Conservation (phyloP, 2,329 filamentous ascomycete genomes). For the Acrodontium crateriforme region DNA sequence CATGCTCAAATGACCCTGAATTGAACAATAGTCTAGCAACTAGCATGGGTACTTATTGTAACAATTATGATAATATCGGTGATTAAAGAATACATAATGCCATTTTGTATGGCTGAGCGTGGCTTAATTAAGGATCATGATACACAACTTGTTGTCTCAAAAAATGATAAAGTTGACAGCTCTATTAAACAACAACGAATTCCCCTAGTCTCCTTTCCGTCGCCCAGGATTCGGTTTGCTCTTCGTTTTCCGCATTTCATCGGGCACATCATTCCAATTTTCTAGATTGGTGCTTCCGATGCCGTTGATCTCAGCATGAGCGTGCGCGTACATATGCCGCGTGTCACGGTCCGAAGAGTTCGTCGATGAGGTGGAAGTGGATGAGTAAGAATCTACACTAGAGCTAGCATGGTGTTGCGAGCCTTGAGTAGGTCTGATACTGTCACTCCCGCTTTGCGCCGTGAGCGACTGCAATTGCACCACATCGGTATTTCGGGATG, state of each 20-base stretch:
- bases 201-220: constrained; percentile 21
- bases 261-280: constrained; percentile 37
- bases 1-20: too few species aligned
- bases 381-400: constrained; percentile 23
- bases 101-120: too few species aligned
- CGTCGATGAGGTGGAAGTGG: constrained; percentile 9
- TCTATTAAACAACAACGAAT: too few species aligned
- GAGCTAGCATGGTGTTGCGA: constrained; percentile 10
- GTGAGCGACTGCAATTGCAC: constrained; percentile 30
- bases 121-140: too few species aligned
- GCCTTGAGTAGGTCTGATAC: constrained; percentile 10
- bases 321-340: constrained; percentile 4
- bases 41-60: too few species aligned
- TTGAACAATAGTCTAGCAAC: too few species aligned
- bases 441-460: too few species aligned
- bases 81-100: too few species aligned
- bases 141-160: too few species aligned
- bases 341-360: constrained; percentile 14
- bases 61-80: too few species aligned
- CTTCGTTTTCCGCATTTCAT: constrained; percentile 20
- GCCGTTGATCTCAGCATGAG: constrained; percentile 4
- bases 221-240: constrained; percentile 18
- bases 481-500: too few species aligned
- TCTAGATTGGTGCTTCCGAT: constrained; percentile 13
- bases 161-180: too few species aligned